A percentile compares a stretch with the other conserved stretches of the same genome.
Conservation (phyloP, 106 monocot species). For the Agapanthus africanus region DNA sequence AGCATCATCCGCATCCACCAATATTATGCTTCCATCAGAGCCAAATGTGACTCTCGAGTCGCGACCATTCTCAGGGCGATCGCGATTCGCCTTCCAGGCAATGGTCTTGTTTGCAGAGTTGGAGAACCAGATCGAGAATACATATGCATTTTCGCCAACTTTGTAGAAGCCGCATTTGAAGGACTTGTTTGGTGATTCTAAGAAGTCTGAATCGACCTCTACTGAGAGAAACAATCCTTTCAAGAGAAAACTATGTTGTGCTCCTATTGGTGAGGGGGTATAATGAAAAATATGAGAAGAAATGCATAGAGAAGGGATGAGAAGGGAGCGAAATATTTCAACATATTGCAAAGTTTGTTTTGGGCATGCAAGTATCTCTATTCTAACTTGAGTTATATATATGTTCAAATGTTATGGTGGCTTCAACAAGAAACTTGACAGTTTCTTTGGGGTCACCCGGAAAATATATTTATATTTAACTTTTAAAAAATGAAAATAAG, state of each 20-base stretch:
- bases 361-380: too few species aligned
- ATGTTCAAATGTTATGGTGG: too few species aligned
- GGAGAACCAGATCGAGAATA: conserved; percentile 40
- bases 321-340: too few species aligned
- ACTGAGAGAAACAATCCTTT: conserved; percentile 26
- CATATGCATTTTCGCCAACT: conserved; percentile 27
- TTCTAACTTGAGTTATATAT: too few species aligned
- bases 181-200: conserved; percentile 16
- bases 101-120: not conserved
- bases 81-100: conserved; percentile 36
- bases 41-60: conserved; percentile 12
- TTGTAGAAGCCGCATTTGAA: conserved; percentile 33
- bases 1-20: conserved; percentile 14
- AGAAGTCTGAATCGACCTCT: conserved; percentile 6
- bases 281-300: too few species aligned
- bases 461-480: too few species aligned
- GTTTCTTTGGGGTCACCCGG: too few species aligned
- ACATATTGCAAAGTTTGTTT: too few species aligned
- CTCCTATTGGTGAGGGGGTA: too few species aligned
- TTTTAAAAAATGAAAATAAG: too few species aligned
- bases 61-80: conserved; percentile 26
- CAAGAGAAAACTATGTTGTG: not conserved
- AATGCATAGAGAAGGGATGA: too few species aligned
- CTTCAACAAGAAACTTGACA: too few species aligned
- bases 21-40: conserved; percentile 11